A percentile compares a stretch with the other conserved stretches of the same genome.
These are phyloP conservation scores for Leucogyrophana mollusca DNA, from an alignment of 768 basidiomycete species.

Conservation along the genomic window DNA sequence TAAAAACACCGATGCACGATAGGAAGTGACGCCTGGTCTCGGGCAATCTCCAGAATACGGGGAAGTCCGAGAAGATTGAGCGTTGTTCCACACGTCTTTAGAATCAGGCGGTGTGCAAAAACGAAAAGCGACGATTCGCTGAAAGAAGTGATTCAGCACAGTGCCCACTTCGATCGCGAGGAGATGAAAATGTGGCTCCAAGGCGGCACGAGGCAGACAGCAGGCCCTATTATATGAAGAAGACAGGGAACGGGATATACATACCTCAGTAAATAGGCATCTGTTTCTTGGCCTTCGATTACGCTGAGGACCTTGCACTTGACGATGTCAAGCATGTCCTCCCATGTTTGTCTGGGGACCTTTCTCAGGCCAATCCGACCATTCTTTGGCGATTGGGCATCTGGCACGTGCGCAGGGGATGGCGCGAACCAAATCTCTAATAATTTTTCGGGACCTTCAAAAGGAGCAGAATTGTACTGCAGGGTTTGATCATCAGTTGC, in stretches of 20 bases:
- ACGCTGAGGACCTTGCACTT: constrained; percentile 94
- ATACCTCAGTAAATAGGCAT: constrained; percentile 95
- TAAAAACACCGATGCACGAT: constrained; percentile 93
- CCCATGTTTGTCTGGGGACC: constrained; percentile 80
- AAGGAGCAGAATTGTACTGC: constrained; percentile 49
- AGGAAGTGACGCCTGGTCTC: constrained; percentile 58
- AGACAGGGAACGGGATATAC: constrained; percentile 21
- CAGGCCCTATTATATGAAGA: neutral
- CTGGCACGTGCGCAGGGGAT: constrained; percentile 58
- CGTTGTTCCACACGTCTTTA: constrained; percentile 99
- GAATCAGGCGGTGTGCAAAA: constrained; percentile 90
- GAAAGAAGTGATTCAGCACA: constrained; percentile 14
- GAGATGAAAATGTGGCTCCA: neutral
- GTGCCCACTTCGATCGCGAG: neutral
- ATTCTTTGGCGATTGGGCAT: constrained; percentile 32
- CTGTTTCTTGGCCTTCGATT: constrained; percentile 83
- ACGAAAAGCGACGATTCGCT: constrained; percentile 98
- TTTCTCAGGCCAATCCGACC: constrained; percentile 71
- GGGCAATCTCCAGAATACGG: constrained; percentile 91
- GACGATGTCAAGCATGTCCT: constrained; percentile 96
- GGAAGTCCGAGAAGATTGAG: constrained; percentile 95
- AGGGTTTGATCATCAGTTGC: constrained; percentile 18
- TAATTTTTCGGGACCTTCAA: constrained; percentile 93
- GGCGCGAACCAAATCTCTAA: constrained; percentile 98
- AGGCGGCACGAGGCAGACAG: neutral